Evolutionary conservation across 2,329 filamentous ascomycete genomes (phyloP), one percentile per base, ranked within the genome.

Genomic region (Pseudomassariella vexata): DNA sequence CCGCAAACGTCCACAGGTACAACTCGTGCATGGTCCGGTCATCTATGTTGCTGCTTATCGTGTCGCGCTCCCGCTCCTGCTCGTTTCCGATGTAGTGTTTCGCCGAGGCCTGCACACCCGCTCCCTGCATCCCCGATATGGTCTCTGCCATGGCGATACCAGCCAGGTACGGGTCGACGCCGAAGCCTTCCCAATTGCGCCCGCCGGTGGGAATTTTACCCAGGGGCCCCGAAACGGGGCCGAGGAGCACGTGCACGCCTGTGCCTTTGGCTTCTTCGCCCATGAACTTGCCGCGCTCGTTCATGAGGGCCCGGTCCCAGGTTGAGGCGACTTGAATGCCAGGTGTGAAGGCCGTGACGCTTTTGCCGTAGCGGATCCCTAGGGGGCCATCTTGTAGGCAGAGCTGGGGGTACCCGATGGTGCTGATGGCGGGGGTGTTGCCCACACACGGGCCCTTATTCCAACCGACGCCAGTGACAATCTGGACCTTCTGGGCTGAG

Each of bases 161-260:
- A 14, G 76, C 39, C 1, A 92, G 67, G 32, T 90, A 86, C 0
- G 86, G 85, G 50, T 94, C 86, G 1, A 79, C 68, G 0, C 83
- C 82, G 50, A 90, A 92, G 0, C 79, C 84, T 54, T 92, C 86
- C 85, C 85, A 94, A 51, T 86, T 88, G 22, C 86, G 68, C 0
- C 86, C 86, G 19, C 78, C 86, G 28, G 73, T 66, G 2, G 85
- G 79, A 48, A 80, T 73, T 47, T 85, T 77, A 6, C 86, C 86
- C 3, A 94, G 53, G 0, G 85, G 79, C 0, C 86, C 86, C 57
- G 83, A 79, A 0, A 81, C 76, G 5, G 86, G 86, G 0, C 85
- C 85, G 1, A 94, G 70, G 12, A 86, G 56, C 8, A 88, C 75
- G 52, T 94, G 79, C 19, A 89, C 66, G 19, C 85, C 85, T 45